These are phyloP conservation scores for Apiospora pterosperma DNA, from an alignment of 2,329 filamentous ascomycete species.

Conservation along the genomic window DNA sequence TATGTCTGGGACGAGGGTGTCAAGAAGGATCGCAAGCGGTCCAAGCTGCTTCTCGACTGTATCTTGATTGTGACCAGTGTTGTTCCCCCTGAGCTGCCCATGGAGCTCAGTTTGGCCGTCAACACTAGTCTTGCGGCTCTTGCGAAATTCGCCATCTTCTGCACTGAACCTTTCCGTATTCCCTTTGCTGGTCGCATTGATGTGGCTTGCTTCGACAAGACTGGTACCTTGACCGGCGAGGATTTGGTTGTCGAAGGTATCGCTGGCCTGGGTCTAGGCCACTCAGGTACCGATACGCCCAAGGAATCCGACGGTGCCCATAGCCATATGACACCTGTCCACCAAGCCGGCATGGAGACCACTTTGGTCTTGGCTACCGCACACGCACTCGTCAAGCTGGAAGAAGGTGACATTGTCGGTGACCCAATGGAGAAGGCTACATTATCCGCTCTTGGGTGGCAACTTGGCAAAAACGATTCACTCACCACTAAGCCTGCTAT, in stretches of 20 bases:
- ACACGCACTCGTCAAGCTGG: conserved; percentile 91
- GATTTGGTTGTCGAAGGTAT: conserved; percentile 97
- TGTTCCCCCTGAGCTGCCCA: conserved; percentile 95
- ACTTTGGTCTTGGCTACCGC: conserved; percentile 92
- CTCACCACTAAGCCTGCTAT: conserved; percentile 64
- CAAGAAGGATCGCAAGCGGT: conserved; percentile 88
- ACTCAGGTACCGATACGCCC: conserved; percentile 60
- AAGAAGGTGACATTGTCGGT: conserved; percentile 95
- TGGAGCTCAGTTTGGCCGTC: conserved; percentile 96
- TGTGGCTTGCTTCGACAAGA: conserved; percentile 98
- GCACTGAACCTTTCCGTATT: conserved; percentile 97
- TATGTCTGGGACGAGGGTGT: conserved; percentile 99
- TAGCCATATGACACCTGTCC: conserved; percentile 70
- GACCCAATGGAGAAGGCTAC: conserved; percentile 99
- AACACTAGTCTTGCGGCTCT: conserved; percentile 95
- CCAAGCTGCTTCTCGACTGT: conserved; percentile 94
- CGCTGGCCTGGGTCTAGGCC: conserved; percentile 76
- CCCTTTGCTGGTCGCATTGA: conserved; percentile 94
- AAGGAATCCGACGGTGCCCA: conserved; percentile 79
- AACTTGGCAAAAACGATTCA: conserved; percentile 82
- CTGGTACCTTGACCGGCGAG: conserved; percentile 92
- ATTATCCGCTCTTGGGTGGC: conserved; percentile 84
- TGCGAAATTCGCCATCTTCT: conserved; percentile 96
- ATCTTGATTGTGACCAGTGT: conserved; percentile 97
- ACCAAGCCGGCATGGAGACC: conserved; percentile 71